Evolutionary conservation across 1,139 yeast species (phyloP).

Genomic region (Debaryomyces robertsiae): DNA sequence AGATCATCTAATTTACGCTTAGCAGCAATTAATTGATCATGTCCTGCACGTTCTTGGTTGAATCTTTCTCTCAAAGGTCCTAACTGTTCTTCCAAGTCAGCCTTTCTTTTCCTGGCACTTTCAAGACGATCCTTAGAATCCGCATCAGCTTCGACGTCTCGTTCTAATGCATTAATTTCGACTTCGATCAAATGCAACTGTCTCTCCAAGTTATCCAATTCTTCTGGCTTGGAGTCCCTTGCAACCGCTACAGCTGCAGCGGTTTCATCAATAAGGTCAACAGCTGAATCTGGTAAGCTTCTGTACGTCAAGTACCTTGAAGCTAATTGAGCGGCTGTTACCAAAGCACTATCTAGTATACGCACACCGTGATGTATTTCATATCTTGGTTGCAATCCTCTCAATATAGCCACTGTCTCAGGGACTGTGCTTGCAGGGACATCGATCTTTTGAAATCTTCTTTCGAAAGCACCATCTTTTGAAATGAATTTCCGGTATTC

Average conservation of each 20-base stretch:
- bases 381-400: constrained; percentile 95
- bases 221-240: constrained; percentile 97
- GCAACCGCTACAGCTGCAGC: constrained; percentile 99
- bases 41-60: constrained; percentile 86
- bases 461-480: constrained; percentile 98
- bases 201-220: constrained; percentile 89
- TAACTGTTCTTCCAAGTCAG: constrained; percentile 81
- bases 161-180: constrained; percentile 94
- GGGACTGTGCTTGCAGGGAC: constrained; percentile 91
- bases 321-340: constrained; percentile 93
- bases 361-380: constrained; percentile 98
- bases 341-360: constrained; percentile 92
- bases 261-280: constrained; percentile 93
- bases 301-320: constrained; percentile 93
- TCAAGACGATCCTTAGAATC: constrained; percentile 84
- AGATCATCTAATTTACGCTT: constrained; percentile 91
- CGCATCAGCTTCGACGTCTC: constrained; percentile 89
- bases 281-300: constrained; percentile 96
- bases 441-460: constrained; percentile 96
- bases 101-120: constrained; percentile 76
- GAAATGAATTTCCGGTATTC: constrained; percentile 92
- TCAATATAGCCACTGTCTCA: constrained; percentile 92
- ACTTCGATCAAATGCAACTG: constrained; percentile 88
- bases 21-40: constrained; percentile 84
- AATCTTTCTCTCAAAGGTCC: constrained; percentile 85